A percentile compares a stretch with the other conserved stretches of the same genome.
These are phyloP conservation scores for Chlorella sorokiniana DNA, from an alignment of 139 green algal species.

Conservation along the genomic window DNA sequence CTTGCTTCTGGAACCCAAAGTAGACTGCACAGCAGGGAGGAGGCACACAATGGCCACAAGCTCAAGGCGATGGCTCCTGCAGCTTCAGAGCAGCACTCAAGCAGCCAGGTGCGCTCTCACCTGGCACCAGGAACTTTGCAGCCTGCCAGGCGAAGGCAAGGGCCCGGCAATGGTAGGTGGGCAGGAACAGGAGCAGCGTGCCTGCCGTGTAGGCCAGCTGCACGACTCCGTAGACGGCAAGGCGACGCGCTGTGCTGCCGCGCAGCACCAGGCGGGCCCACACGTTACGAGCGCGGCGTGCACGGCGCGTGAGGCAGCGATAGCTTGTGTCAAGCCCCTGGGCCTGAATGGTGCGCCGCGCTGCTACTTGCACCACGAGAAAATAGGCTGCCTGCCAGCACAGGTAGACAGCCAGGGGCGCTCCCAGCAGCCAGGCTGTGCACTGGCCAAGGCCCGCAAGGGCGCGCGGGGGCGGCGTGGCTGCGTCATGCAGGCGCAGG, in stretches of 20 bases:
- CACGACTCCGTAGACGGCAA: conserved; percentile 50
- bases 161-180: conserved; percentile 39
- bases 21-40: neutral
- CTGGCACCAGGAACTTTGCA: conserved; percentile 26
- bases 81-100: neutral
- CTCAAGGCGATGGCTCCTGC: too few species aligned
- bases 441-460: neutral
- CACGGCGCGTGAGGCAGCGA: conserved; percentile 54
- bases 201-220: conserved; percentile 56
- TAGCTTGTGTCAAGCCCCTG: conserved; percentile 66
- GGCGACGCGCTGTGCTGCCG: conserved; percentile 43
- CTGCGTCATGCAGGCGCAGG: neutral
- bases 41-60: neutral
- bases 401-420: conserved; percentile 64
- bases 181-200: conserved; percentile 38
- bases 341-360: conserved; percentile 43
- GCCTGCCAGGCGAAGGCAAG: conserved; percentile 47
- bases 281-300: conserved; percentile 61
- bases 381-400: conserved; percentile 72
- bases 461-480: neutral
- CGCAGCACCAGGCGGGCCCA: conserved; percentile 59
- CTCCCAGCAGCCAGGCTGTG: conserved; percentile 50
- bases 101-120: neutral
- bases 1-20: neutral
- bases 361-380: conserved; percentile 66